Evolutionary conservation across 139 green algal species (phyloP).

Genomic region (Pseudopediastrum boryanum): DNA sequence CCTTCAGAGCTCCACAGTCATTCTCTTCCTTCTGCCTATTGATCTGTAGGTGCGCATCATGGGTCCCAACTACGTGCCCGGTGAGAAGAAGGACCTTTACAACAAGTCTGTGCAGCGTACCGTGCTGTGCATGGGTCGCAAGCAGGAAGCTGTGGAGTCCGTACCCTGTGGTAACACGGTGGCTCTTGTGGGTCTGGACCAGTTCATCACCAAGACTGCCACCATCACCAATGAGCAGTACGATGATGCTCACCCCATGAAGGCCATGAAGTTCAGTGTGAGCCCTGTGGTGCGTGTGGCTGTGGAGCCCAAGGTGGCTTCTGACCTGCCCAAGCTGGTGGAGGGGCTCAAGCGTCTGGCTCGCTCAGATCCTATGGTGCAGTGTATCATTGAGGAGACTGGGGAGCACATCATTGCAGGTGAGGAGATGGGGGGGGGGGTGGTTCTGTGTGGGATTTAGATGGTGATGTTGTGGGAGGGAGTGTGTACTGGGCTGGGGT

Average conservation of each 20-base stretch:
- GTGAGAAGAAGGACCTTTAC: constrained; percentile 99
- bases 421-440: neutral
- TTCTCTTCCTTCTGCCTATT: neutral
- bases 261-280: constrained; percentile 99
- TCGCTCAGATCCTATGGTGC: constrained; percentile 99
- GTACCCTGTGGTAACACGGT: constrained; percentile 99
- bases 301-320: constrained; percentile 76
- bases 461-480: too few relatives aligned
- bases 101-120: constrained; percentile 99
- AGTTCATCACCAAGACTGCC: constrained; percentile 99
- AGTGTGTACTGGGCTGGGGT: too few relatives aligned
- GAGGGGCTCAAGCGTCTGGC: constrained; percentile 98
- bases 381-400: constrained; percentile 98
- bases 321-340: constrained; percentile 99
- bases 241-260: constrained; percentile 95
- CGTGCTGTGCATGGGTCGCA: constrained; percentile 98
- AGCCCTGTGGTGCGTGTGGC: constrained; percentile 90
- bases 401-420: constrained; percentile 99
- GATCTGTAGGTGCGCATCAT: constrained; percentile 94
- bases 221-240: constrained; percentile 90
- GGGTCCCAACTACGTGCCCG: constrained; percentile 97
- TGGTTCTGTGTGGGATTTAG: constrained; percentile 59
- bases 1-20: too few relatives aligned
- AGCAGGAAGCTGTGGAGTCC: constrained; percentile 96
- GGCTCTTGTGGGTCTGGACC: constrained; percentile 96